Percentiles rank a stretch among this genome's conserved stretches.
Evolutionary conservation across 1,284 basidiomycete species (phyloP).

Genomic region (Rhodotorula sp.): DNA sequence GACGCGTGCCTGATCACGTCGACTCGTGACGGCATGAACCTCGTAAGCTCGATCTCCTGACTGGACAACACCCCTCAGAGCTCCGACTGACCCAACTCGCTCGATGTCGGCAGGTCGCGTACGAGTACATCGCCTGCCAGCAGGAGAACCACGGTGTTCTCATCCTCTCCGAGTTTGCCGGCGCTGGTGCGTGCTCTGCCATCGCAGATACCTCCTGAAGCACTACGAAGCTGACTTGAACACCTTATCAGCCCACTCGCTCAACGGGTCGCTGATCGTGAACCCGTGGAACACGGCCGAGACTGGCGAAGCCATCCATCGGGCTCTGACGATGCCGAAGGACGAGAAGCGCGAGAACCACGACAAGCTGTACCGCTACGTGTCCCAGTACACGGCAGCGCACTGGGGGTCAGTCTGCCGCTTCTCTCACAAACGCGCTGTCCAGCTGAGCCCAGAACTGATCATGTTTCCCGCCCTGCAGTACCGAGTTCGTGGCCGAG

Average conservation of each 20-base stretch:
- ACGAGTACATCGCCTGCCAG: constrained; percentile 97
- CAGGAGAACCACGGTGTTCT: constrained; percentile 88
- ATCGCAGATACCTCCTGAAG: not conserved
- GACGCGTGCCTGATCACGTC: constrained; percentile 95
- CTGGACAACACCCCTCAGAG: not conserved
- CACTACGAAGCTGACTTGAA: not conserved
- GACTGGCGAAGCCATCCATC: constrained; percentile 91
- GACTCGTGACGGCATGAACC: constrained; percentile 97
- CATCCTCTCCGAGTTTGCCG: constrained; percentile 97
- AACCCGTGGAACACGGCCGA: constrained; percentile 78
- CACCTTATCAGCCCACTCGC: constrained; percentile 67
- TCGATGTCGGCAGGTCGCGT: constrained; percentile 72
- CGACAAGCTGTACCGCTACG: constrained; percentile 91
- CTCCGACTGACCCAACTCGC: not conserved
- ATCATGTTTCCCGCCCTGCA: constrained; percentile 10
- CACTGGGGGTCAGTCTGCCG: constrained; percentile 61
- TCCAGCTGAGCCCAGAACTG: not conserved
- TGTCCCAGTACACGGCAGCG: constrained; percentile 86
- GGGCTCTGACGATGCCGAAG: constrained; percentile 83
- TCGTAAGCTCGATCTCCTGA: constrained; percentile 59
- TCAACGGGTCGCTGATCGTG: constrained; percentile 89
- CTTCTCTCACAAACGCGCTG: too few species aligned
- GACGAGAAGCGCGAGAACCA: constrained; percentile 84
- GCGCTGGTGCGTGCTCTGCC: constrained; percentile 57
- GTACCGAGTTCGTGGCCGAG: constrained; percentile 30